Conservation (phyloP, 305 asterid genomes). For the Solanum chacoense region DNA sequence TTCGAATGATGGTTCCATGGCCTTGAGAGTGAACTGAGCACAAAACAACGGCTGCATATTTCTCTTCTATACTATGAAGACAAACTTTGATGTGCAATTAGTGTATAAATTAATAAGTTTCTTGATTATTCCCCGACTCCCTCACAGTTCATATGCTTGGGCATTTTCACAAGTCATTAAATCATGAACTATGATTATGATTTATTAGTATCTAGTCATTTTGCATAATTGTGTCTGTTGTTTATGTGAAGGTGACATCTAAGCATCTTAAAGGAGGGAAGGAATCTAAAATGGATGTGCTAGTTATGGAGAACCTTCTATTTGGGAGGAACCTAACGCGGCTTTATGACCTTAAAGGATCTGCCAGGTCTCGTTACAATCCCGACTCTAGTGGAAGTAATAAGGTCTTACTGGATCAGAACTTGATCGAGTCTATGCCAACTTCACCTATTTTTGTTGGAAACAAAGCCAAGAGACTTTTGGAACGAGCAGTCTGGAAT, state of each 20-base stretch:
- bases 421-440: conserved; percentile 77
- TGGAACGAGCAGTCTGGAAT: conserved; percentile 80
- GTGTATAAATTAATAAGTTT: background rate
- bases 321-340: conserved; percentile 52
- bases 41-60: background rate
- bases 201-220: background rate
- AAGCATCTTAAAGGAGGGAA: conserved; percentile 68
- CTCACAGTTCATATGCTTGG: background rate
- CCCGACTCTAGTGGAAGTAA: conserved; percentile 64
- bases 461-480: conserved; percentile 53
- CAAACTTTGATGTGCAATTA: background rate
- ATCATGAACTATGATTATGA: background rate
- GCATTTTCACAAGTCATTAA: background rate
- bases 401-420: conserved; percentile 69
- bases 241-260: conserved; percentile 18
- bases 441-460: conserved; percentile 75
- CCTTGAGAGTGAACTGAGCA: background rate
- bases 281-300: conserved; percentile 61
- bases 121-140: background rate
- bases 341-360: conserved; percentile 73
- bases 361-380: conserved; percentile 64
- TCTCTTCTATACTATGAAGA: background rate
- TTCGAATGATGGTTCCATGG: background rate
- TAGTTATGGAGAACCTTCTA: conserved; percentile 76
- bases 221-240: background rate